Base-by-base conservation (phyloP, 2,329 filamentous ascomycete genomes). In the Fusarium phyllophilum region DNA sequence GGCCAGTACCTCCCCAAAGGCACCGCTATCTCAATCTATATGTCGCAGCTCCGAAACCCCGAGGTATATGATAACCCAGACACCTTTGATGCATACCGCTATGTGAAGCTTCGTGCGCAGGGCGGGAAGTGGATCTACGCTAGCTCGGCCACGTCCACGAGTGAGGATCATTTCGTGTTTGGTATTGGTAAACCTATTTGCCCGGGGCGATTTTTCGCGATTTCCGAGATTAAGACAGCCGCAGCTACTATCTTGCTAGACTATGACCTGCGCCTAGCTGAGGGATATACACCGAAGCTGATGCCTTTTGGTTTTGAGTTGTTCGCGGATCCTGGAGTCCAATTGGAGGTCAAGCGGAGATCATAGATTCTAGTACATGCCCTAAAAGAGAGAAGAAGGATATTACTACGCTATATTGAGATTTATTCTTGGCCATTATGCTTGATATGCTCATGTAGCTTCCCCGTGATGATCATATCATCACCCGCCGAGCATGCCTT, bases 131-230 rank as follows among this genome's bases (percentile, higher is more conserved):
- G 46, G 46, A 51, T 51, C 11, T 51, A 51, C 6, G 46, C 46
- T 10, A 51, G 46, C 11, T 33, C 29, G 3, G 46, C 46, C 5
- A 51, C 46, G 17, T 51, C 46, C 3, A 51, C 46, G 1, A 51
- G 46, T 24, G 46, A 51, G 46, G 46, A 51, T 33, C 46, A 51
- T 51, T 51, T 51, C 17, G 46, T 51, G 8, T 51, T 51, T 51
- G 46, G 46, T n/a, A 51, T 51, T 24, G 46, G 46, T 10, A 51
- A 51, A 24, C 46, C 46, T 51, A 51, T 51, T 33, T 49, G 29
- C 10, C 46, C 46, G 31, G 46, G 46, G 0, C 29, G 46, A n/a
- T 49, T 49, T 6, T 31, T 49, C 3, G 46, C 46, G 8, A 49
- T 49, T 10, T 29, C 46, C 7, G 46, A 49, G 46, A 31, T 49